phyloP scores from a whole-genome alignment of 75 land plant species.

The Larix kaempferi region DNA sequence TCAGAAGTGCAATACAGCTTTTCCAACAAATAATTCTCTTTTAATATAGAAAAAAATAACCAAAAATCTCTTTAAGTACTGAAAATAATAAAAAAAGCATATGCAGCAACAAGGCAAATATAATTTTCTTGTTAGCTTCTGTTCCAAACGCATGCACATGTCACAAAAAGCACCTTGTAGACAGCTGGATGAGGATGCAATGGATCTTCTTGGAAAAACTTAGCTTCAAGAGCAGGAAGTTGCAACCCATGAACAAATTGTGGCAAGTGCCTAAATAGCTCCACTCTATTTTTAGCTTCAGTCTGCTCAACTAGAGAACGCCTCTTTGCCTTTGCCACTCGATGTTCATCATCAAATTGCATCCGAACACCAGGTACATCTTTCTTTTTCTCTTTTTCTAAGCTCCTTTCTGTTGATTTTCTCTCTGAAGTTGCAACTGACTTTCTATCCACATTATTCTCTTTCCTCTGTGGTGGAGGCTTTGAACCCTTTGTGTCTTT shows the following conservation, averaged over 20 bases:
- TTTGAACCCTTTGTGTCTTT: constrained; percentile 33
- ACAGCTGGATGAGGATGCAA: constrained; percentile 86
- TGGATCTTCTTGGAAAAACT: constrained; percentile 80
- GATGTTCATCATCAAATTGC: constrained; percentile 90
- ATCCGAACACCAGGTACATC: constrained; percentile 92
- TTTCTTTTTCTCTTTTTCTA: constrained; percentile 89
- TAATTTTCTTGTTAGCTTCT: background rate
- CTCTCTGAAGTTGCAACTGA: constrained; percentile 45
- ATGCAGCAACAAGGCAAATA: background rate
- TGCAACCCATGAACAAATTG: constrained; percentile 89
- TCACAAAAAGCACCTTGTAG: constrained; percentile 56
- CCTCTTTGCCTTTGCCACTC: constrained; percentile 89
- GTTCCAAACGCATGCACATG: background rate
- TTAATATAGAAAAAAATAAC: background rate
- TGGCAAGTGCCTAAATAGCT: constrained; percentile 92
- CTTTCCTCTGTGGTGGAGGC: constrained; percentile 48
- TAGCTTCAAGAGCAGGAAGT: constrained; percentile 79
- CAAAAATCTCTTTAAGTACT: background rate
- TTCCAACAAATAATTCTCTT: background rate
- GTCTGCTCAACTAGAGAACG: constrained; percentile 81
- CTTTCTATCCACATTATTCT: constrained; percentile 26
- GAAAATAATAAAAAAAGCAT: background rate
- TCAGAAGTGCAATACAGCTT: background rate
- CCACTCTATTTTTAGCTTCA: constrained; percentile 91
- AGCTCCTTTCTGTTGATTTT: constrained; percentile 46